These are phyloP conservation scores for Paramecium caudatum DNA, from an alignment of 73 alveolate genomes.

Conservation along the genomic window DNA sequence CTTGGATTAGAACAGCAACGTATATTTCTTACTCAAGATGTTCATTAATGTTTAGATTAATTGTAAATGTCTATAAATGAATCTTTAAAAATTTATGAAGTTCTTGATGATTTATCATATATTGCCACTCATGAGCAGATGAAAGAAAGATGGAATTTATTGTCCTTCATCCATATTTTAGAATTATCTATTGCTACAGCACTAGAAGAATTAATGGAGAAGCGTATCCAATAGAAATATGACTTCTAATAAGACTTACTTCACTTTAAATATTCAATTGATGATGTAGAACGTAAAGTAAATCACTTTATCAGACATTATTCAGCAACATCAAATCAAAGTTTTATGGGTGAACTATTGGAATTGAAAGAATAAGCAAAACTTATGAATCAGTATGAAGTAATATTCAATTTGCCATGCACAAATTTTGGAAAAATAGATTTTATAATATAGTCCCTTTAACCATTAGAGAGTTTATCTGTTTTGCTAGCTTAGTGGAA, in stretches of 20 bases:
- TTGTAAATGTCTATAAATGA: background rate
- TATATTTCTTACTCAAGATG: background rate
- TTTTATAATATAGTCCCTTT: background rate
- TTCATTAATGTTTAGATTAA: background rate
- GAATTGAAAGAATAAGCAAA: constrained; percentile 5
- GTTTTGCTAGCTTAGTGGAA: background rate
- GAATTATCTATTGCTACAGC: background rate
- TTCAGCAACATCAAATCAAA: background rate
- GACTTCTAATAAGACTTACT: constrained; percentile 12
- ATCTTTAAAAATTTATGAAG: background rate
- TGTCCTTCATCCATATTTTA: background rate
- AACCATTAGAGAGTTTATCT: background rate
- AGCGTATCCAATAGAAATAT: constrained; percentile 7
- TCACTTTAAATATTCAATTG: constrained; percentile 2
- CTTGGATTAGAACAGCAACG: background rate
- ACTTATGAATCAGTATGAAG: constrained; percentile 32
- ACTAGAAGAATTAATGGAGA: constrained; percentile 26
- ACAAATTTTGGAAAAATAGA: background rate
- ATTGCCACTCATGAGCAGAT: background rate
- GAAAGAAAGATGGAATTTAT: constrained; percentile 42
- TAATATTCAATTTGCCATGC: background rate
- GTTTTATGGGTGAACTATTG: background rate
- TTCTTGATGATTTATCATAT: background rate
- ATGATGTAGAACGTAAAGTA: background rate
- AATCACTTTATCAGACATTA: background rate